Base-by-base conservation (phyloP, 139 green algal species). In the Chlorella ohadii region DNA sequence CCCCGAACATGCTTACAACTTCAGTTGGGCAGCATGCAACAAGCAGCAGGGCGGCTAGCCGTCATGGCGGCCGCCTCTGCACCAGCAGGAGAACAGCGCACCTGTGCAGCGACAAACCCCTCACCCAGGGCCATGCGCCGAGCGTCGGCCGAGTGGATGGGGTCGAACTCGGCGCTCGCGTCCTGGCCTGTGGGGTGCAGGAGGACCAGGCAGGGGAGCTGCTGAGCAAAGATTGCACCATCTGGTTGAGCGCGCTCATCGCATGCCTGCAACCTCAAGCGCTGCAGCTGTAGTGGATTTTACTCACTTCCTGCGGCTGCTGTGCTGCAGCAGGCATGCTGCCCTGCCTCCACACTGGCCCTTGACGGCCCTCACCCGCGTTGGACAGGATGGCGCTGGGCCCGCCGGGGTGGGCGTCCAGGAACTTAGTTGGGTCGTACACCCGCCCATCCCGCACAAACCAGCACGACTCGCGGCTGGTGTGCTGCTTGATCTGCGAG, bases 381-480 rank as follows among this genome's bases (percentile, higher is more conserved):
- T 73, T 38, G 13, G n/a, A 31, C 66, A 73, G 66, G 34, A 73
- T 73, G 33, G 66, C 66, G 19, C n/a, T 25, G 15, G 66, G n/a
- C 13, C 66, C 66, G 17, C 73, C 73, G 3, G 97, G 97, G 89
- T 99, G 97, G 23, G 94, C 94, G n/a, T 93, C 88, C 57, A 99
- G 84, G 89, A 98, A 99, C 20, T 89, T 84, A 44, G 97, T 97
- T n/a, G 94, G 92, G 86, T 99, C 95, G 86, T 99, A 99, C 74
- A 99, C 94, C 87, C 96, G 96, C 79, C 91, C 93, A 59, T 96
- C 92, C 59, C 98, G 89, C 56, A 98, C 93, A 89, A 99, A 99
- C 97, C 97, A 99, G 39, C 85, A 87, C n/a, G 90, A 84, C 34
- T 95, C 91, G 59, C 77, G 63, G 65, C 61, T 92, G 83, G 88